phyloP scores from a whole-genome alignment of 108 stramenopile species.

The Nitzschia sp. region DNA sequence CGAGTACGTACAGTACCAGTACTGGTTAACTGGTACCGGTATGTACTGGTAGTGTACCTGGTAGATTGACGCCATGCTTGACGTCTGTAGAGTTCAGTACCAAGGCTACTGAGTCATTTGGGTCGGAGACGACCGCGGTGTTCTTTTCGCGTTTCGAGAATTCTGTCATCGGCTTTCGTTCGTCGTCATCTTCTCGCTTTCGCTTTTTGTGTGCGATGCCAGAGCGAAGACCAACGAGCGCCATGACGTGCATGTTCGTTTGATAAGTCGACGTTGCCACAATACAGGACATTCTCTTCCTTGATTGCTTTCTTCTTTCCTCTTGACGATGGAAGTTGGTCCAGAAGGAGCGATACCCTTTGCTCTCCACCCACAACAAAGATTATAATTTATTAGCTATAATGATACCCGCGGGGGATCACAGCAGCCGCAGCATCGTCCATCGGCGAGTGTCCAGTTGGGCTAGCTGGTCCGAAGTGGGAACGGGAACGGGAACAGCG shows the following conservation, averaged over 20 bases:
- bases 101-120: background rate
- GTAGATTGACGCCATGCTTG: too few species aligned
- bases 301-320: background rate
- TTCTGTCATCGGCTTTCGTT: background rate
- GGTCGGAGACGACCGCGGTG: background rate
- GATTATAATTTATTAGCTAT: background rate
- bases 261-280: too few species aligned
- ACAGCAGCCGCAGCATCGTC: conserved; percentile 26
- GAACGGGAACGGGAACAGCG: background rate
- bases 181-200: background rate
- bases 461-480: conserved; percentile 24
- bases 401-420: conserved; percentile 41
- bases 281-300: too few species aligned
- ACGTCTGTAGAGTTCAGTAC: too few species aligned
- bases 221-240: background rate
- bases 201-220: background rate
- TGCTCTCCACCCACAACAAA: background rate
- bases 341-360: too few species aligned
- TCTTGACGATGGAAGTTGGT: background rate
- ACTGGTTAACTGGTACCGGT: too few species aligned
- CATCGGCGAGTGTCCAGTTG: conserved; percentile 30
- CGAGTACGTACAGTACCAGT: too few species aligned
- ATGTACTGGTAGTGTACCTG: too few species aligned
- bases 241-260: background rate
- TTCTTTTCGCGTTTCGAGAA: background rate